Base-by-base conservation (phyloP, 352 stramenopile species). In the Thraustochytrium striatum region DNA sequence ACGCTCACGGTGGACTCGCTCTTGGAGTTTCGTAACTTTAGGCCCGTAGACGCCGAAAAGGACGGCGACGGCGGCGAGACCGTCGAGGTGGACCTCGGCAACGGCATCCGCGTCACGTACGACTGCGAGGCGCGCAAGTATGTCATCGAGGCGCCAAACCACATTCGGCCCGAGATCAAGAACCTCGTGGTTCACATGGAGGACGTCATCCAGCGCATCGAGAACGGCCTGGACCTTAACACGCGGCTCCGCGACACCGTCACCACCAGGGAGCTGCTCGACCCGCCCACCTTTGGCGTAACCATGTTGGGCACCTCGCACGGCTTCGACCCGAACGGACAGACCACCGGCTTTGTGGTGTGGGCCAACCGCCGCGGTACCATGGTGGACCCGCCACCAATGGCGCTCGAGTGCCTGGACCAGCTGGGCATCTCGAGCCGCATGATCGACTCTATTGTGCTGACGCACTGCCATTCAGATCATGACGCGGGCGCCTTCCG, bases 311-410 rank as follows among this genome's bases (percentile, higher is more conserved):
- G 89, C 11, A 93, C 86, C 81, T 92, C 88, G 35, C 89, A 93
- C 53, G 89, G 89, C 5, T 93, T 93, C 36, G 89, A 93, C n/a
- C 89, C 89, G 43, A 86, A 89, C 38, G 89, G 89, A n/a, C 89
- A 91, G 78, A 93, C 89, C 2, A 92, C 89, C 0, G 89, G 89
- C 8, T 93, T 92, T 69, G 88, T 93, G 47, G 84, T 93, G 8
- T 93, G 89, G 89, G 91, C 91, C 82, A 93, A 93, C 72, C 87
- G 90, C 72, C 85, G 89, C 25, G 89, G 89, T 16, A 92, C 91
- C 65, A 92, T 93, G 88, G 90, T 93, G 61, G 89, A 93, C 57
- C 89, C 89, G 28, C 89, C 89, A 21, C 88, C 89, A 8, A 91
- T 91, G 61, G 91, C 89, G 53, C 90, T 87, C 33, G 90, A 88